Base-by-base conservation (phyloP, 306 rosid species). In the Lithocarpus polystachyus region DNA sequence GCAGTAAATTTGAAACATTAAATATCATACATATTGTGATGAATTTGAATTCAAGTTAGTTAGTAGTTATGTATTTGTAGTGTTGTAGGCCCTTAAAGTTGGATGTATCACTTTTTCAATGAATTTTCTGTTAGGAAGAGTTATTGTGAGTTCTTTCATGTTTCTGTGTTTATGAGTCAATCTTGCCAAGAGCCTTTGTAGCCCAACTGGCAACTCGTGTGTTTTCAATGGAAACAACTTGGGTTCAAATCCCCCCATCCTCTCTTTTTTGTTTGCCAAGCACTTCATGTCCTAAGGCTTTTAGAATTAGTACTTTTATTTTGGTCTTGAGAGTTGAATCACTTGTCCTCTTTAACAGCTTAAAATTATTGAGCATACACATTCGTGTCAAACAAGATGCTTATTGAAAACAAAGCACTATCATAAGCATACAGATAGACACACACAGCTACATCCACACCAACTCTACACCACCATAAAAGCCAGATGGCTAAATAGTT, bases 351-450 rank as follows among this genome's bases (percentile, higher is more conserved):
- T 40, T 40, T 31, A 19, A 35, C 71, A 23, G 82, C 56, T 33
- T 78, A 56, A 15, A 11, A 79, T 76, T 75, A 64, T 22, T 7
- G 37, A 73, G 80, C 73, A 55, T 60, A 29, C 54, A 54, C 56
- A 45, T 86, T 79, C 72, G 33, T 8, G 20, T 18, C 29, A 43
- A 19, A 70, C 17, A 31, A 43, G 35, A 5, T 31, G 20, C 76
- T 35, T 40, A 4, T 9, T 65, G 45, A 26, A 28, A 28, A 19
- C 52, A 71, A 60, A 56, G 22, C 45, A 26, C 59, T 75, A 71
- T 28, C 26, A 64, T 60, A 78, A 37, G 35, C 22, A 51, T 45
- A 71, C 40, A 40, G 28, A 22, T 64, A 71, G 48, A 72, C 72
- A 23, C 64, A 57, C 65, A 23, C 1, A 57, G 17, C 65, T 59